Evolutionary conservation across 2,329 filamentous ascomycete species (phyloP), one percentile per base, ranked within the genome.

Genomic region (Diaporthe ampelina): DNA sequence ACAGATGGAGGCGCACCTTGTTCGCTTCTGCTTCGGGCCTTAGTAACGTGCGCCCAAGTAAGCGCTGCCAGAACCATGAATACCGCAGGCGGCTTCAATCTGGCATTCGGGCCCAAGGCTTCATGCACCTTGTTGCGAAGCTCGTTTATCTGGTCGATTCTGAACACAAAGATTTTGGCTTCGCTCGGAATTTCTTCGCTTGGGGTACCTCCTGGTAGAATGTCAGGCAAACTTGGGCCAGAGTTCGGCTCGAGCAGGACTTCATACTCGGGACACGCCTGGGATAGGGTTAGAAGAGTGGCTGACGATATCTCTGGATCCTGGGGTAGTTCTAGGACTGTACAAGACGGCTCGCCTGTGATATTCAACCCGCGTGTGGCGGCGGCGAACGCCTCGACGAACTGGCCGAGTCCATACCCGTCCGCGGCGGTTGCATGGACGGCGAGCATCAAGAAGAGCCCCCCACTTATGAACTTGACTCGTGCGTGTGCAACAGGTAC

Each of bases 101-200:
- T 21, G 2, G 56, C n/a, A 2, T 4, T 13, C 3, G n/a, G 29
- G 1, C 43, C 56, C 17, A 9, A 21, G 2, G 45, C 43, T 0
- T 29, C 32, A 13, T 35, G 32, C 15, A 61, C 21, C 24, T 21
- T 19, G 15, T 40, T 17, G n/a, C 69, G 43, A 29, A 71, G 69
- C 13, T 71, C 5, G 43, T 71, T 29, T 9, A 71, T 32, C 1
- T 24, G 15, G 32, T 37, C 29, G 11, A 40, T n/a, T 6, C 21
- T 50, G 1, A 71, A 40, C 3, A 43, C 56, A 15, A 61, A 71
- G n/a, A 61, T 58, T 15, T 54, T 71, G n/a, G 29, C 29, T 15
- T n/a, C 57, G n/a, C 45, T 59, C 1, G 69, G 69, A 24, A 61
- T 71, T 4, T 15, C 24, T 11, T 35, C 19, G 19, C 24, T 24